Evolutionary conservation across 2,329 filamentous ascomycete species (phyloP).

Genomic region (Corynespora cassiicola): DNA sequence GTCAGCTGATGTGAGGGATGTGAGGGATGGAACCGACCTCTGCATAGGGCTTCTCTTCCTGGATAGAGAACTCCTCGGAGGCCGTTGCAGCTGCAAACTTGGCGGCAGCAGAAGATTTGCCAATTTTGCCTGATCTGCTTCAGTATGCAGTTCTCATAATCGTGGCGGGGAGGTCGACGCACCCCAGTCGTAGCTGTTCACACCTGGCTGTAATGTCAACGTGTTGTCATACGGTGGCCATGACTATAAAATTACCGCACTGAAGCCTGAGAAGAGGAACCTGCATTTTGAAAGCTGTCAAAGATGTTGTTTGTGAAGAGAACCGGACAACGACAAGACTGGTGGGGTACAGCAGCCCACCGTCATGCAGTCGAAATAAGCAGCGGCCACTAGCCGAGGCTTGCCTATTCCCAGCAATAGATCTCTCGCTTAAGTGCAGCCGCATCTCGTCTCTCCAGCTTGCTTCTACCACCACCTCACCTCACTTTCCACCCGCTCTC

Average conservation of each 20-base stretch:
- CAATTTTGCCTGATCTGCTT: slow-evolving; percentile 74
- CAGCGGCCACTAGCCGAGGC: slow-evolving; percentile 4
- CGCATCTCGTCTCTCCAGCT: too few species aligned
- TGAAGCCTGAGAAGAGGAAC: slow-evolving; percentile 85
- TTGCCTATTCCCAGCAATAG: too few species aligned
- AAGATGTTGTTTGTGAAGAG: slow-evolving; percentile 7
- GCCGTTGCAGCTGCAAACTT: slow-evolving; percentile 88
- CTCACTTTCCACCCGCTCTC: neutral
- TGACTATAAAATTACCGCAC: slow-evolving; percentile 61
- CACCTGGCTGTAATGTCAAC: too few species aligned
- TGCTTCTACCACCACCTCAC: too few species aligned
- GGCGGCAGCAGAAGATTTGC: slow-evolving; percentile 84
- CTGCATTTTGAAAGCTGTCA: slow-evolving; percentile 35
- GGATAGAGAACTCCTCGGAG: slow-evolving; percentile 74
- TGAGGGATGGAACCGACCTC: slow-evolving; percentile 65
- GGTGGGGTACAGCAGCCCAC: slow-evolving; percentile 11
- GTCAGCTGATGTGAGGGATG: slow-evolving; percentile 22
- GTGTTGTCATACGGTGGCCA: slow-evolving; percentile 19
- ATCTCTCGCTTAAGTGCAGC: too few species aligned
- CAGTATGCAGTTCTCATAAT: slow-evolving; percentile 30
- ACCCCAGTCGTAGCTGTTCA: slow-evolving; percentile 99
- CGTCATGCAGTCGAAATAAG: slow-evolving; percentile 15
- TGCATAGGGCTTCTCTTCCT: slow-evolving; percentile 90
- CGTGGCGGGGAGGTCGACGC: slow-evolving; percentile 38
- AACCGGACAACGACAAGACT: slow-evolving; percentile 21